phyloP scores from a whole-genome alignment of 768 basidiomycete genomes.

The Suillus spraguei region DNA sequence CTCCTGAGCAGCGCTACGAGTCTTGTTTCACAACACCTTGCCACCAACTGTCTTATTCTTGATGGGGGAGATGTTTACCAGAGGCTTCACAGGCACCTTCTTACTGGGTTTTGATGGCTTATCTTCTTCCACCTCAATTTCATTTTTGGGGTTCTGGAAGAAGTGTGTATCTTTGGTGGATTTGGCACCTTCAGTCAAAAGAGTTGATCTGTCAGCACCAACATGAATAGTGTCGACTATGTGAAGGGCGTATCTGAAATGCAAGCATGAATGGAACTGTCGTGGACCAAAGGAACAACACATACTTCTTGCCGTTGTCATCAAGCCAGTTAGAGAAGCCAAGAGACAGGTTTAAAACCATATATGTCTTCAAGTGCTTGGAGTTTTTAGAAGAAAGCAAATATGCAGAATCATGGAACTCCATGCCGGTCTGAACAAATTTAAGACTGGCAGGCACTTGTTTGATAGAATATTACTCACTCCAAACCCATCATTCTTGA shows the following conservation, averaged over 20 bases:
- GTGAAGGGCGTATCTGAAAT: conserved; percentile 78
- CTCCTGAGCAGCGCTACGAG: conserved; percentile 83
- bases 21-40: conserved; percentile 90
- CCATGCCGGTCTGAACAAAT: conserved; percentile 81
- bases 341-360: conserved; percentile 83
- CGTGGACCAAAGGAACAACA: conserved; percentile 7
- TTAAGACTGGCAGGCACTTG: conserved; percentile 1
- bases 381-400: conserved; percentile 81
- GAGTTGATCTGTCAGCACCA: conserved; percentile 61
- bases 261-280: conserved; percentile 2
- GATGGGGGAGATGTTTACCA: conserved; percentile 63
- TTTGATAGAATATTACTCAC: conserved; percentile 45
- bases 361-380: conserved; percentile 69
- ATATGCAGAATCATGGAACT: conserved; percentile 90
- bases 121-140: conserved; percentile 53
- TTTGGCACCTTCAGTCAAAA: conserved; percentile 85
- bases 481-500: conserved; percentile 89
- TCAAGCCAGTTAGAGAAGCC: conserved; percentile 86
- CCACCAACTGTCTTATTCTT: conserved; percentile 79
- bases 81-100: conserved; percentile 51
- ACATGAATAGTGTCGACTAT: conserved; percentile 89
- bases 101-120: conserved; percentile 56
- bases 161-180: conserved; percentile 87
- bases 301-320: conserved; percentile 75
- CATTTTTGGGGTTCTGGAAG: conserved; percentile 69